A percentile compares a stretch with the other conserved stretches of the same genome.
Conservation (phyloP, 2,329 filamentous ascomycete genomes). For the Ceratocystis cacaofunesta region DNA sequence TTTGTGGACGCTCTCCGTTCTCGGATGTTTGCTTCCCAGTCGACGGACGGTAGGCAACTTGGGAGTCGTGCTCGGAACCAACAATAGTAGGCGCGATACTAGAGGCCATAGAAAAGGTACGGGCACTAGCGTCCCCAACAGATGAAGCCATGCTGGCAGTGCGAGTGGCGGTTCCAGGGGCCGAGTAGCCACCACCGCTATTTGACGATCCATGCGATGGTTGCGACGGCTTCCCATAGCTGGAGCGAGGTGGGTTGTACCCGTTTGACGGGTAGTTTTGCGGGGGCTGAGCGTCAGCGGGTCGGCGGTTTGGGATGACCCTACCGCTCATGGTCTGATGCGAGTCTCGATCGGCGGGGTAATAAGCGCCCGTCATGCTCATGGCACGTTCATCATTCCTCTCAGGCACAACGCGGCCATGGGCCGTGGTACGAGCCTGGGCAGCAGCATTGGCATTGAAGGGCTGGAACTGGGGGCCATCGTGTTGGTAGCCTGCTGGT, state of each 20-base stretch:
- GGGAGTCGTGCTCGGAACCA: slow-evolving; percentile 42
- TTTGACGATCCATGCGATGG: slow-evolving; percentile 22
- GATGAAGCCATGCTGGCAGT: slow-evolving; percentile 49
- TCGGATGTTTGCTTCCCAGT: slow-evolving; percentile 39
- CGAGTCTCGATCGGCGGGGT: slow-evolving; percentile 58
- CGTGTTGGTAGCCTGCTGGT: background rate
- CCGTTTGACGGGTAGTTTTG: slow-evolving; percentile 10
- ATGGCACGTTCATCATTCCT: slow-evolving; percentile 85
- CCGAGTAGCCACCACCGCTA: slow-evolving; percentile 27
- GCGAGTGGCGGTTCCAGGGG: slow-evolving; percentile 40
- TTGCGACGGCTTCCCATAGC: slow-evolving; percentile 24
- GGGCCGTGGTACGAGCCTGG: slow-evolving; percentile 66
- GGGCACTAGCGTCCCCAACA: slow-evolving; percentile 31
- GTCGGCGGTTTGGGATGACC: slow-evolving; percentile 61
- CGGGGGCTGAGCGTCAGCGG: slow-evolving; percentile 26
- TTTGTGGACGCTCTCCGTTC: slow-evolving; percentile 39
- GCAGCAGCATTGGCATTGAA: slow-evolving; percentile 14
- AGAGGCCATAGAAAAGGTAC: slow-evolving; percentile 89
- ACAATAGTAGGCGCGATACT: slow-evolving; percentile 58
- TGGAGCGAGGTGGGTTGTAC: slow-evolving; percentile 19
- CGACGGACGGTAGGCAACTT: slow-evolving; percentile 41
- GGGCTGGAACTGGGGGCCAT: slow-evolving; percentile 12
- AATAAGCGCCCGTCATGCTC: slow-evolving; percentile 69
- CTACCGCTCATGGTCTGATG: slow-evolving; percentile 91
- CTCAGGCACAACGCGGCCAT: slow-evolving; percentile 82